Percentiles rank a stretch among this genome's conserved stretches.
phyloP scores from a whole-genome alignment of 495 filamentous ascomycete species.

The Chaetomidium leptoderma region DNA sequence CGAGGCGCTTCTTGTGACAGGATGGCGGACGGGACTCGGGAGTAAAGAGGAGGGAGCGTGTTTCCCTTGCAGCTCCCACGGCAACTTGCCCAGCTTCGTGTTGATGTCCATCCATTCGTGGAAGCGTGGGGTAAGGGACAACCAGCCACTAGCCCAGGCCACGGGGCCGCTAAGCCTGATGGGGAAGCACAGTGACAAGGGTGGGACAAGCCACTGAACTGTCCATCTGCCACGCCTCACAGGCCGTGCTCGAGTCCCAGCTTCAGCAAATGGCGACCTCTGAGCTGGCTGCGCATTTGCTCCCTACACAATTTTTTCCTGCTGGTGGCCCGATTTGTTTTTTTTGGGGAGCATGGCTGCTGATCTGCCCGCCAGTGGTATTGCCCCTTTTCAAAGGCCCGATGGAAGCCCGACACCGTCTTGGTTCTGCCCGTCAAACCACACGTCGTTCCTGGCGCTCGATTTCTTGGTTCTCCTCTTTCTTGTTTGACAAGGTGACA shows the following conservation, averaged over 20 bases:
- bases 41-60: conserved; percentile 7
- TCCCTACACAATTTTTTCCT: background rate
- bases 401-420: conserved; percentile 3
- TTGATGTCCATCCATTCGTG: conserved; percentile 7
- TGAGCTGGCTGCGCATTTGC: conserved; percentile 18
- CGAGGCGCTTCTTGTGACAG: conserved; percentile 5
- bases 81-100: background rate
- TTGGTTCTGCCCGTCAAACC: background rate
- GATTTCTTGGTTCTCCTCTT: background rate
- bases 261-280: background rate
- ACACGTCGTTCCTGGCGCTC: background rate
- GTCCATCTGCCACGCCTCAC: conserved; percentile 4
- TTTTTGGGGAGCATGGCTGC: background rate
- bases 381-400: background rate
- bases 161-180: conserved; percentile 13
- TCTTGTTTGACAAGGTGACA: no score
- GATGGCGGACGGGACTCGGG: background rate
- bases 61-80: conserved; percentile 3
- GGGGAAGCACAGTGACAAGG: conserved; percentile 4
- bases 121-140: conserved; percentile 23
- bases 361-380: background rate
- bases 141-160: conserved; percentile 13
- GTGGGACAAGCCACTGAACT: conserved; percentile 7
- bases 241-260: background rate
- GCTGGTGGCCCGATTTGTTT: background rate